Evolutionary conservation across 2,329 filamentous ascomycete species (phyloP).

Genomic region (Diaporthe amygdali): DNA sequence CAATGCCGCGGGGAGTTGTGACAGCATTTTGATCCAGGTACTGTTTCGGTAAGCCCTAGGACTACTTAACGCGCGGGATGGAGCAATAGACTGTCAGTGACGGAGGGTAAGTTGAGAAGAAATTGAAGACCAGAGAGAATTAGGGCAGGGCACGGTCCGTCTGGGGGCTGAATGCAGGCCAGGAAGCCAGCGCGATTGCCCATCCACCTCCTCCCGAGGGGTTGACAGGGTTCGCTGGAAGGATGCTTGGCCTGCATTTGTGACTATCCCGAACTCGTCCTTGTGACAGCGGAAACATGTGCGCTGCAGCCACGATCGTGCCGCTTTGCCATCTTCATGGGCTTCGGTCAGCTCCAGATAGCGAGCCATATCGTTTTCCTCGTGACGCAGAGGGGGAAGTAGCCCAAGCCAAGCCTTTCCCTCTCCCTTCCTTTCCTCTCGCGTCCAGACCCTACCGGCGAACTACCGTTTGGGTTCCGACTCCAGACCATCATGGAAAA

Average conservation of each 20-base stretch:
- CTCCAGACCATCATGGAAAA: neutral
- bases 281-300: neutral
- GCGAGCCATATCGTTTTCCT: neutral
- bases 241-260: constrained; percentile 10
- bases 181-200: neutral
- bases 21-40: neutral
- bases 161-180: neutral
- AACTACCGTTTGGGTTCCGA: neutral
- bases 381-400: neutral
- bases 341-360: neutral
- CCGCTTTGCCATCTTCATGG: neutral
- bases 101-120: neutral
- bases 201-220: neutral
- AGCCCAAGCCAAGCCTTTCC: neutral
- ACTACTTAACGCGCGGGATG: neutral
- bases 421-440: neutral
- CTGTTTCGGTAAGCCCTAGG: neutral
- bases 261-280: neutral
- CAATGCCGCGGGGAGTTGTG: neutral
- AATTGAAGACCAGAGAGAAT: neutral
- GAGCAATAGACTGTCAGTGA: neutral
- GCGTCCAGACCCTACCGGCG: neutral
- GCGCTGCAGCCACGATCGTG: neutral
- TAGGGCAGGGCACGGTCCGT: neutral
- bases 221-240: neutral